Conservation (phyloP, 2,329 filamentous ascomycete species). For the Phaeosphaeriaceae sp. region DNA sequence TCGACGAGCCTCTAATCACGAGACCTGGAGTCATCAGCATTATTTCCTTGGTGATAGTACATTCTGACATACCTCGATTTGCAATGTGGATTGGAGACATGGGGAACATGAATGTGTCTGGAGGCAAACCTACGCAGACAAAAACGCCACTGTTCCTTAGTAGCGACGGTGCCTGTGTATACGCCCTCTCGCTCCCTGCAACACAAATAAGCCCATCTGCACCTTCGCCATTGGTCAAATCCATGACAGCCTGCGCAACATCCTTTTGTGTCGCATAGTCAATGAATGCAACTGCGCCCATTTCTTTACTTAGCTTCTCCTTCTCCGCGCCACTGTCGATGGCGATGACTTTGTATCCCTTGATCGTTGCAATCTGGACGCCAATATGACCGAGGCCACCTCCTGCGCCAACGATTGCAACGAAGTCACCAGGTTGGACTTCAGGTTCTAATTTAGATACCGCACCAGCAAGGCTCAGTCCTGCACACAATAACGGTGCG, state of each 20-base stretch:
- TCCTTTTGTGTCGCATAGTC: conserved; percentile 70
- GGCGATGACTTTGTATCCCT: conserved; percentile 82
- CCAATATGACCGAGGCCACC: conserved; percentile 81
- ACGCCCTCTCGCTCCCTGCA: conserved; percentile 54
- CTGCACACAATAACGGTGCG: conserved; percentile 45
- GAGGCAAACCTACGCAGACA: conserved; percentile 57
- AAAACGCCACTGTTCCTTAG: conserved; percentile 55
- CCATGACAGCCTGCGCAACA: conserved; percentile 48
- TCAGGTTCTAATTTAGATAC: conserved; percentile 85
- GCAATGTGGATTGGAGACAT: conserved; percentile 57
- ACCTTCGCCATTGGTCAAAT: conserved; percentile 51
- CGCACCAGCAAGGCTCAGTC: conserved; percentile 71
- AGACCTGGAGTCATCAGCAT: conserved; percentile 36
- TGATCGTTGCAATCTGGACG: conserved; percentile 80
- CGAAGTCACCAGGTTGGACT: conserved; percentile 72
- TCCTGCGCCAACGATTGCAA: conserved; percentile 85
- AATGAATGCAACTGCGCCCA: conserved; percentile 76
- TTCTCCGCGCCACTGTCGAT: conserved; percentile 88
- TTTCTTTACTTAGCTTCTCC: conserved; percentile 67
- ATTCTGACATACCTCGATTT: conserved; percentile 45
- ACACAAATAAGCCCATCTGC: conserved; percentile 56
- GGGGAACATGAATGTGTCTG: conserved; percentile 51
- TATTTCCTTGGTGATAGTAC: not conserved
- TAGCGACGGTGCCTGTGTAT: conserved; percentile 52
- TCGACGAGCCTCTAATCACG: conserved; percentile 55